Base-by-base conservation (phyloP, 345 rosid genomes). In the Cochlearia excelsa region DNA sequence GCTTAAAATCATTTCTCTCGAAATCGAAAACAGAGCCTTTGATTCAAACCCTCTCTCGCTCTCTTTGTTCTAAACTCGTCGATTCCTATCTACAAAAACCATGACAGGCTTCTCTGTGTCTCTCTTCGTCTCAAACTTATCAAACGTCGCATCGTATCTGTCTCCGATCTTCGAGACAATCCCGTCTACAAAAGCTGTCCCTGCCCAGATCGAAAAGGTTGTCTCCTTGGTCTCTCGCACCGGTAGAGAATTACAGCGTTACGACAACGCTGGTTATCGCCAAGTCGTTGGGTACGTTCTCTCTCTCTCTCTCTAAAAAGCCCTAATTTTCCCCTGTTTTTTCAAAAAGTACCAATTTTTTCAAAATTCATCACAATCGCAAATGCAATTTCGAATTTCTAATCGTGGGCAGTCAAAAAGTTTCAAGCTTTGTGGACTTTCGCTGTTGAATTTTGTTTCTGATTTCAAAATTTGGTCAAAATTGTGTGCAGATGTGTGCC, bases 241-340 rank as follows among this genome's bases (percentile, higher is more conserved):
- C 53, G 90, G 95, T 31, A 71, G 95, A 31, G 78, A 79, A 48
- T 68, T 77, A 54, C 95, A 87, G 71, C 87, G 90, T 31, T 87
- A 84, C 69, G 75, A 82, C 23, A 43, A 23, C 40, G 31, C 68
- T 3, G 90, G 88, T 4, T 75, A 52, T 38, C 86, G 95, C 59
- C 87, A 76, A 57, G 95, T 87, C 67, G 95, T 82, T 23, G 95
- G 95, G 95, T 87, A 56, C 39, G 79, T 63, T 28, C 5, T 16
- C 46, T 3, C 43, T 1, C 23, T 9, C 4, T 31, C 40, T 34
- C 1, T 0, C 4, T 6, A 2, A 50, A n/a, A 16, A 16, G 23
- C 54, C 30, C 47, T 41, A 1, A 4, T 47, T 46, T 38, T 2
- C 11, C 1, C 30, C 35, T 33, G 5, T 2, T 2, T 33, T 33